These are phyloP conservation scores for Leptographium radiaticola DNA, from an alignment of 2,329 filamentous ascomycete species.

Conservation along the genomic window DNA sequence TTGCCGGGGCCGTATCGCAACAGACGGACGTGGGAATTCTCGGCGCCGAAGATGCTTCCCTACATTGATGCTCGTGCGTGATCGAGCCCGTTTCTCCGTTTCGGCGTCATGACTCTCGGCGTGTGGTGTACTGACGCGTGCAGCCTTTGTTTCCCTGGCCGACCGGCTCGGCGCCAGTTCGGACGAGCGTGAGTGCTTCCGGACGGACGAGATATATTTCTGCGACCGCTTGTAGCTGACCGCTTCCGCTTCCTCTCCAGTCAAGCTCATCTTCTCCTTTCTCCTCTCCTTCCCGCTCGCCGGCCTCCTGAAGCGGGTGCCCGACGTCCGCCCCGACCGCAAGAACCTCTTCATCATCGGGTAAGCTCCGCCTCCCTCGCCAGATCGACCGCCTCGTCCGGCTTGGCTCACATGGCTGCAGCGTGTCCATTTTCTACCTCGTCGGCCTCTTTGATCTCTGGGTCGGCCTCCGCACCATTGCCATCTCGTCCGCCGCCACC, in stretches of 20 bases:
- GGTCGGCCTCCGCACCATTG: slow-evolving; percentile 64
- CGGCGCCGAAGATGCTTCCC: slow-evolving; percentile 14
- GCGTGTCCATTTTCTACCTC: slow-evolving; percentile 77
- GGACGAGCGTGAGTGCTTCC: slow-evolving; percentile 29
- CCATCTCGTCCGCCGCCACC: slow-evolving; percentile 65
- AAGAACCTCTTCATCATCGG: slow-evolving; percentile 83
- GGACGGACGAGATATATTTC: background rate
- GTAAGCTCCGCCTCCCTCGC: slow-evolving; percentile 29
- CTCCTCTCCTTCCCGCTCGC: slow-evolving; percentile 87
- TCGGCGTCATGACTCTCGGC: background rate
- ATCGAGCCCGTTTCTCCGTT: no score
- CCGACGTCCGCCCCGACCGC: slow-evolving; percentile 66
- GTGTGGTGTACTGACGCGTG: background rate
- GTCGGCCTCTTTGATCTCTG: slow-evolving; percentile 89
- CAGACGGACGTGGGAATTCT: background rate
- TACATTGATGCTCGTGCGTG: slow-evolving; percentile 16
- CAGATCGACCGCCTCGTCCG: no score
- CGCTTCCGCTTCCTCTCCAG: slow-evolving; percentile 28
- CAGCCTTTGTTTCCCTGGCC: slow-evolving; percentile 31
- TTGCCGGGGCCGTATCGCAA: background rate
- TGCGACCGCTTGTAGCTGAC: background rate
- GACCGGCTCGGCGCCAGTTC: slow-evolving; percentile 28
- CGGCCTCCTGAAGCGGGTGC: slow-evolving; percentile 75
- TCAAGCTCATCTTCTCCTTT: slow-evolving; percentile 87
- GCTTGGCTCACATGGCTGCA: slow-evolving; percentile 17